These are phyloP conservation scores for Exophiala sp. DNA, from an alignment of 2,329 filamentous ascomycete genomes.

Conservation along the genomic window DNA sequence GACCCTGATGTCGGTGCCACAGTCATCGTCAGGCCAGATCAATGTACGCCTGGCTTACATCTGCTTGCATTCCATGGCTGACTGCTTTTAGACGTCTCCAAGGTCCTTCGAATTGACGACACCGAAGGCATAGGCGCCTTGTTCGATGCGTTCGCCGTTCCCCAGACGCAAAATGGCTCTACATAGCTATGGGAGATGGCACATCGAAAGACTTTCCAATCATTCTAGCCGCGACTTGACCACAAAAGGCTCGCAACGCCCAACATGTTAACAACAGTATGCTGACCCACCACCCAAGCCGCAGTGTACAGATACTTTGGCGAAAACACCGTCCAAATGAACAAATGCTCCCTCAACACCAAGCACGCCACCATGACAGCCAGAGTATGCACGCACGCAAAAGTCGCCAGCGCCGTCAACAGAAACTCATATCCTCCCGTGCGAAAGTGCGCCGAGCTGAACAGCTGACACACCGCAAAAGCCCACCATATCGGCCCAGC, in stretches of 20 bases:
- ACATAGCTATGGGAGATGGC: background rate
- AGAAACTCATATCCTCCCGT: conserved; percentile 44
- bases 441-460: conserved; percentile 9
- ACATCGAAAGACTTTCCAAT: background rate
- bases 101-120: conserved; percentile 35
- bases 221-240: background rate
- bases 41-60: conserved; percentile 45
- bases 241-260: conserved; percentile 38
- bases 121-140: conserved; percentile 35
- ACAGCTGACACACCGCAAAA: conserved; percentile 49
- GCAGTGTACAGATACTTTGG: conserved; percentile 93
- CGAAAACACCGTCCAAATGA: conserved; percentile 98
- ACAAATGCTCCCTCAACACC: conserved; percentile 78
- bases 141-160: conserved; percentile 34
- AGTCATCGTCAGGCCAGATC: conserved; percentile 59
- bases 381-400: conserved; percentile 61
- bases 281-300: conserved; percentile 81
- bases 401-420: conserved; percentile 57
- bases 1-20: conserved; percentile 45
- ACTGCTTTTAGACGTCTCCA: conserved; percentile 37
- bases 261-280: conserved; percentile 68
- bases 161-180: conserved; percentile 4
- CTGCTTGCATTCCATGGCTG: background rate
- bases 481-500: conserved; percentile 85
- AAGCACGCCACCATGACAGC: conserved; percentile 89